Evolutionary conservation across 192 early-diverging fungal species (phyloP).

Genomic region (Linnemannia zychae): DNA sequence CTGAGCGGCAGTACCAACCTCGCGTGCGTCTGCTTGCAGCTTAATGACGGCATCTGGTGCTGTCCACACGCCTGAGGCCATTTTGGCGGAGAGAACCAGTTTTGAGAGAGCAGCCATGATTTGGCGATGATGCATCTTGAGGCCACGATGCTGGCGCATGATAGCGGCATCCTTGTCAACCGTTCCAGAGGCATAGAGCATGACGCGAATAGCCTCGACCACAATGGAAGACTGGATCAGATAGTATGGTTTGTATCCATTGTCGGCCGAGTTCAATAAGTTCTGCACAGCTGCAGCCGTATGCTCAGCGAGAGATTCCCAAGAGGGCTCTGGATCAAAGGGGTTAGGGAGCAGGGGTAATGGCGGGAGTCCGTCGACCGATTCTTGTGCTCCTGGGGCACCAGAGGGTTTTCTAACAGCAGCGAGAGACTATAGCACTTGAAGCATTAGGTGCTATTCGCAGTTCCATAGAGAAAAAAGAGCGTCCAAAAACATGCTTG

Average conservation of each 20-base stretch:
- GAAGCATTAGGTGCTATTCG: neutral
- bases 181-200: constrained; percentile 84
- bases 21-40: constrained; percentile 79
- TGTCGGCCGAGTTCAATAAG: constrained; percentile 62
- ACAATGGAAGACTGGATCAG: constrained; percentile 66
- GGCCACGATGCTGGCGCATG: constrained; percentile 71
- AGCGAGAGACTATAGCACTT: constrained; percentile 27
- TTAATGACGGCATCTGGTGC: constrained; percentile 81
- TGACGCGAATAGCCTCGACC: constrained; percentile 84
- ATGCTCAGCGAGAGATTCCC: constrained; percentile 64
- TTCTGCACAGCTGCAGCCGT: constrained; percentile 64
- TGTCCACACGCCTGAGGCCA: constrained; percentile 90
- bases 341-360: constrained; percentile 41
- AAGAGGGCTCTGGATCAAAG: constrained; percentile 51
- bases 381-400: constrained; percentile 48
- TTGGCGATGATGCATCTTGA: constrained; percentile 79
- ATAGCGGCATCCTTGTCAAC: constrained; percentile 75
- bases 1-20: constrained; percentile 80
- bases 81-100: constrained; percentile 84
- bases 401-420: constrained; percentile 50
- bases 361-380: constrained; percentile 51
- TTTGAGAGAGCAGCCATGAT: constrained; percentile 88
- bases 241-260: constrained; percentile 72
- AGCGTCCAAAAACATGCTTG: neutral
- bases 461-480: neutral